Conservation (phyloP, 257 asterid genomes). For the Henckelia pumila region DNA sequence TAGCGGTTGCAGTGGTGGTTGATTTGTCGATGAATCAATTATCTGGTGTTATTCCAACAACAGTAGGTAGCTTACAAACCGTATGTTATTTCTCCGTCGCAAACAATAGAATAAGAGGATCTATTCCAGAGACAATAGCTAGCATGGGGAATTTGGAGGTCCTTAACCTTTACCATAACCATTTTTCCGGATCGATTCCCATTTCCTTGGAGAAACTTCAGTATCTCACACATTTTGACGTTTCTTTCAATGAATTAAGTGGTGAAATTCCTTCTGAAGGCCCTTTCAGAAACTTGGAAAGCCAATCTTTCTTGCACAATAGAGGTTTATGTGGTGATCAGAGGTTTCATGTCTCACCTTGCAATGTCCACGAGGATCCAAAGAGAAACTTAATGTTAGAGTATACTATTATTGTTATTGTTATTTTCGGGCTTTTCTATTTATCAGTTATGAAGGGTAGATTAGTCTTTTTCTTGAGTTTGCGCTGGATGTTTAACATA, state of each 20-base stretch:
- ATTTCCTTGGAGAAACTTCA: background rate
- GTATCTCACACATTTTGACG: constrained; percentile 9
- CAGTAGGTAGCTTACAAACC: background rate
- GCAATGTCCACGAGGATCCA: no score
- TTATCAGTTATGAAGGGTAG: no score
- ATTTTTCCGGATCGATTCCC: constrained; percentile 21
- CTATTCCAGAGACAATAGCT: constrained; percentile 7
- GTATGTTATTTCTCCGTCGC: background rate
- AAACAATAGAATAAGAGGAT: background rate
- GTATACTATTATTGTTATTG: no score
- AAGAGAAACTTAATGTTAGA: no score
- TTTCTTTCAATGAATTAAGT: constrained; percentile 16
- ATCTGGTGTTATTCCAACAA: constrained; percentile 5
- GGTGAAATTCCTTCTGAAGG: constrained; percentile 27
- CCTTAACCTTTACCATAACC: constrained; percentile 7
- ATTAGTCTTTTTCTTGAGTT: no score
- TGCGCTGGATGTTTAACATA: no score
- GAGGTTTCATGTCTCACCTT: constrained; percentile 3
- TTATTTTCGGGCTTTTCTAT: no score
- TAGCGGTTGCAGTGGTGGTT: background rate
- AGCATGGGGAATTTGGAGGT: constrained; percentile 12
- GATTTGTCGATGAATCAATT: constrained; percentile 17
- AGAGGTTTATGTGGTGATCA: constrained; percentile 14
- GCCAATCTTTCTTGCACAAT: constrained; percentile 14
- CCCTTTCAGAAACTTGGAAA: constrained; percentile 20